Conservation (phyloP, 1,139 yeast genomes). For the Chernovozyma sophiae-reginae region DNA sequence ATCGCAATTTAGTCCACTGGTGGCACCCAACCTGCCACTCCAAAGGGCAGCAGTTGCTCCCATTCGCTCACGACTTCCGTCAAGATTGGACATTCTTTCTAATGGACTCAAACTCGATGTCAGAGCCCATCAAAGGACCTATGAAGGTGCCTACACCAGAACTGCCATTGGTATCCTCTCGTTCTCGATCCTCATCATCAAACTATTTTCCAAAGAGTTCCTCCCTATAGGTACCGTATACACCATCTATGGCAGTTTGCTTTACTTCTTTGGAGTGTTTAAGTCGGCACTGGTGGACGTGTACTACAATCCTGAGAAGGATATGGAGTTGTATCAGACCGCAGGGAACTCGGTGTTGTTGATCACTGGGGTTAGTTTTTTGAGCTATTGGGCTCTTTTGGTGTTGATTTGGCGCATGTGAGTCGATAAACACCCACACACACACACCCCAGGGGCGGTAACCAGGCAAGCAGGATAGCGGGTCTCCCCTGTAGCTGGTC, state of each 20-base stretch:
- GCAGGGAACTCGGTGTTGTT: conserved; percentile 48
- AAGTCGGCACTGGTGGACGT: conserved; percentile 44
- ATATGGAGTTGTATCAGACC: conserved; percentile 42
- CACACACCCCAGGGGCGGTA: no score
- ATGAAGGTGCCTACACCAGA: conserved; percentile 58
- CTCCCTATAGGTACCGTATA: conserved; percentile 51
- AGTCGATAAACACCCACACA: no score
- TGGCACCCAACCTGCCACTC: no score
- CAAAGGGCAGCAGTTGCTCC: conserved; percentile 3
- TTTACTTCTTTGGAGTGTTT: conserved; percentile 45
- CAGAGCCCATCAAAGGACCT: conserved; percentile 58
- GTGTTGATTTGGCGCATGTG: conserved; percentile 38
- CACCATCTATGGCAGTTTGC: conserved; percentile 46
- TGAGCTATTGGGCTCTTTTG: conserved; percentile 43
- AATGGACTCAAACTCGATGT: conserved; percentile 45
- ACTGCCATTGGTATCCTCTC: conserved; percentile 48
- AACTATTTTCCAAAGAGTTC: conserved; percentile 50
- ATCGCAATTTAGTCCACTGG: no score
- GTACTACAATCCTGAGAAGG: conserved; percentile 40
- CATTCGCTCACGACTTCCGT: conserved; percentile 24
- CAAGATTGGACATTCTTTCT: conserved; percentile 32
- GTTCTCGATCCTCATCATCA: conserved; percentile 45
- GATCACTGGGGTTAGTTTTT: conserved; percentile 39
- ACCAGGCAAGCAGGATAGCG: no score
- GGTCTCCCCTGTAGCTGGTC: no score